Conservation (phyloP, 768 basidiomycete genomes). For the Amanita jacksonii region DNA sequence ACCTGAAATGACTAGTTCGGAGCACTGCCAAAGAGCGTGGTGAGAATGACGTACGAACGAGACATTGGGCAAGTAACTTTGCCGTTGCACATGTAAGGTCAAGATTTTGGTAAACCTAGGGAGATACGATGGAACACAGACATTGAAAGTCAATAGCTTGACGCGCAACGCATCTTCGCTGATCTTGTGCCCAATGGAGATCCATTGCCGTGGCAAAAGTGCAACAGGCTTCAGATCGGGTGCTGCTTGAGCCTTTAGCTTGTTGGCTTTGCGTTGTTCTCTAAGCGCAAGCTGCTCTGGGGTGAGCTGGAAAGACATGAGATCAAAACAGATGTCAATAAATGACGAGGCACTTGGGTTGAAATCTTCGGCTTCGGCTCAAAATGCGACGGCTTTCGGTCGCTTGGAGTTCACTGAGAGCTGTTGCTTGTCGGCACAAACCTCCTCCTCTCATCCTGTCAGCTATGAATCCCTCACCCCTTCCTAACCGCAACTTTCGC, state of each 20-base stretch:
- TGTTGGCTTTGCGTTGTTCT: conserved; percentile 41
- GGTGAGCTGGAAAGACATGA: conserved; percentile 19
- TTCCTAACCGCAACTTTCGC: conserved; percentile 18
- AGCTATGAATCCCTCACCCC: not conserved
- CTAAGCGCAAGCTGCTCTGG: conserved; percentile 49
- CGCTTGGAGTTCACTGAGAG: conserved; percentile 14
- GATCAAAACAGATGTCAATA: conserved; percentile 1
- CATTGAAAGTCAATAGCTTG: conserved; percentile 79
- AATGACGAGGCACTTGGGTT: not conserved
- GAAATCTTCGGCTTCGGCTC: not conserved
- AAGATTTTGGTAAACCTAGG: not conserved
- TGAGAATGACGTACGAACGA: conserved; percentile 54
- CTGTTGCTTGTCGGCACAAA: conserved; percentile 12
- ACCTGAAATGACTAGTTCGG: conserved; percentile 29
- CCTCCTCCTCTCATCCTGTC: conserved; percentile 10
- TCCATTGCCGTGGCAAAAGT: conserved; percentile 32
- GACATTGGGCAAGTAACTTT: conserved; percentile 68
- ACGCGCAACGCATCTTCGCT: conserved; percentile 21
- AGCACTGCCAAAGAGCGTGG: not conserved
- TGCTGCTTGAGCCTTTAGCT: conserved; percentile 6
- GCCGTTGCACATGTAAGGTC: conserved; percentile 1
- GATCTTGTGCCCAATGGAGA: conserved; percentile 19
- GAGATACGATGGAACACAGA: conserved; percentile 29
- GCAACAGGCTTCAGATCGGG: conserved; percentile 11
- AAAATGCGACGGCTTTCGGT: conserved; percentile 29